Base-by-base conservation (phyloP, 1,284 basidiomycete species). In the Boletus semigastroideus region DNA sequence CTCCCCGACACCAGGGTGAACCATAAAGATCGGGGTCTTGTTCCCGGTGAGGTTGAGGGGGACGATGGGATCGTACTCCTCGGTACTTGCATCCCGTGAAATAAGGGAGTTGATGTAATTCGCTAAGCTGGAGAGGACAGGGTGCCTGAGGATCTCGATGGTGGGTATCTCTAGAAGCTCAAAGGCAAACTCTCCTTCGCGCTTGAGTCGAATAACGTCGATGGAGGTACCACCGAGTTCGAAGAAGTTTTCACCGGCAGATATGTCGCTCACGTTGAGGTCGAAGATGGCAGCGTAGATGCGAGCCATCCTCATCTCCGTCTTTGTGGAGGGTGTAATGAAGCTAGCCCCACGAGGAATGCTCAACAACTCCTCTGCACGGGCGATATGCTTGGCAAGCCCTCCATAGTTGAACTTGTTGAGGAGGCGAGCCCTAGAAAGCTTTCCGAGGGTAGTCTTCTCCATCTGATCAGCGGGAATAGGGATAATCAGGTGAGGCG, bases 11-110 rank as follows among this genome's bases (percentile, higher is more conserved):
- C 62, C 65, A 0, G 62, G 63, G 52, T 63, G 75, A 30, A 77
- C 64, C 54, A 77, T 68, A 56, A 76, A 77, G 37, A 77, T 59
- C 3, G 75, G 75, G 0, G 75, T 72, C 61, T 75, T 77, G 39
- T 64, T 60, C 0, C 76, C 74, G 0, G 64, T 59, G 13, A 71
- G 60, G 44, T 74, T 66, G 34, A 77, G 66, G 9, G 71, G 71
- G 12, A 77, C 68, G n/a, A 70, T 61, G 9, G 67, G 68, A 25
- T 70, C 62, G 49, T 74, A 70, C 19, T 62, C 60, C 14, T 68
- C 54, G 0, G 42, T 43, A 31, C 20, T 33, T 17, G 45, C 46
- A 25, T 56, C 53, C 49, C 58, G 53, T 58, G 57, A 57, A 44
- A 58, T 17, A 47, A 64, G 43, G 25, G 65, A 27, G 27, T 70